Conservation (phyloP, 2,329 filamentous ascomycete genomes). For the Alternaria gansuensis region DNA sequence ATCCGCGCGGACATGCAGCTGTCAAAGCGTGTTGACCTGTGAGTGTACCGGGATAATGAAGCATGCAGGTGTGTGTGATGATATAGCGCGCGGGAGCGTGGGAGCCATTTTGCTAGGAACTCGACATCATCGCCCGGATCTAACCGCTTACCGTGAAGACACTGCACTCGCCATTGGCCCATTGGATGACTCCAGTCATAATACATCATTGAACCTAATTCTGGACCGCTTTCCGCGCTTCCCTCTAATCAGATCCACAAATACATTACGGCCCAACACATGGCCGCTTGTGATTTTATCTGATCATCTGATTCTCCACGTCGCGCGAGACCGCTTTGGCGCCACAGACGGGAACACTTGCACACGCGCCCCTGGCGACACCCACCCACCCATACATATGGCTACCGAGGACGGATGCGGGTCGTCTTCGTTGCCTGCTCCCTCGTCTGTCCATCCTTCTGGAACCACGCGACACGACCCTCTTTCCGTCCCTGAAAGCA, state of each 20-base stretch:
- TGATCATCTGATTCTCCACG: slow-evolving; percentile 37
- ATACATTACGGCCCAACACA: slow-evolving; percentile 17
- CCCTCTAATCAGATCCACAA: slow-evolving; percentile 42
- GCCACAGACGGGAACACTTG: slow-evolving; percentile 31
- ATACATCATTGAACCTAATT: slow-evolving; percentile 11
- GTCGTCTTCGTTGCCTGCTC: slow-evolving; percentile 28
- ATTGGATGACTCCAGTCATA: slow-evolving; percentile 8
- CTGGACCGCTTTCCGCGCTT: slow-evolving; percentile 14
- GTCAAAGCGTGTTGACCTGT: slow-evolving; percentile 5
- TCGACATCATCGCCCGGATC: slow-evolving; percentile 21
- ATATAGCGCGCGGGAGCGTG: slow-evolving; percentile 18
- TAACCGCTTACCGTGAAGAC: slow-evolving; percentile 20
- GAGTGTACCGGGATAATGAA: slow-evolving; percentile 4
- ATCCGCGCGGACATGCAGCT: slow-evolving; percentile 11
- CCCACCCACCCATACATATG: slow-evolving; percentile 38
- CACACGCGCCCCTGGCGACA: slow-evolving; percentile 28
- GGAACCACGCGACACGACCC: slow-evolving; percentile 35
- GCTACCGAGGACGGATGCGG: slow-evolving; percentile 28
- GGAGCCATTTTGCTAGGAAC: slow-evolving; percentile 6
- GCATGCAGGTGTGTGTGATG: slow-evolving; percentile 19
- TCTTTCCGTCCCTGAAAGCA: slow-evolving; percentile 33
- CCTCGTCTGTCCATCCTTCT: slow-evolving; percentile 32
- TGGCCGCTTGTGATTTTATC: slow-evolving; percentile 29
- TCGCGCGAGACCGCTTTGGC: slow-evolving; percentile 36
- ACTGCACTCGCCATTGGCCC: slow-evolving; percentile 9